phyloP scores from a whole-genome alignment of 1,139 yeast species.

The Yamadazyma sp. region DNA sequence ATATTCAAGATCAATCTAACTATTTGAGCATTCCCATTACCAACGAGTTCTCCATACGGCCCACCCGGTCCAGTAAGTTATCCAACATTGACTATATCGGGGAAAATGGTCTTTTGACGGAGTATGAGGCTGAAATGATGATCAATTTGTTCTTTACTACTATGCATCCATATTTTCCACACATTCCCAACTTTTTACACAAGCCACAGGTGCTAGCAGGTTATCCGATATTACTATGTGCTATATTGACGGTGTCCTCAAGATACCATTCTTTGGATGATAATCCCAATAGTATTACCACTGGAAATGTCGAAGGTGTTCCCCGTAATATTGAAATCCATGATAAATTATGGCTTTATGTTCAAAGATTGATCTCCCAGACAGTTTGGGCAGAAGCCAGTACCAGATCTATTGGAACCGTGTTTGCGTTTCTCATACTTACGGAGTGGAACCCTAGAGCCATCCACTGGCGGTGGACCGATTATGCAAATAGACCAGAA shows the following conservation, averaged over 20 bases:
- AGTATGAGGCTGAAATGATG: conserved; percentile 62
- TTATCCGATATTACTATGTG: conserved; percentile 77
- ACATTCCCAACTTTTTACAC: conserved; percentile 73
- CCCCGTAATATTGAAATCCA: conserved; percentile 64
- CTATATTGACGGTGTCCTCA: conserved; percentile 76
- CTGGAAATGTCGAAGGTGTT: conserved; percentile 26
- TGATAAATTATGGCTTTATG: conserved; percentile 78
- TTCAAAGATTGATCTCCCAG: conserved; percentile 78
- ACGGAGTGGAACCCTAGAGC: conserved; percentile 97
- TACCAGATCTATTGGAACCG: conserved; percentile 83
- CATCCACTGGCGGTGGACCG: conserved; percentile 85
- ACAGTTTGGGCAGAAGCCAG: conserved; percentile 96
- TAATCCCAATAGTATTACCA: conserved; percentile 22
- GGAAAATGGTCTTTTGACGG: conserved; percentile 59
- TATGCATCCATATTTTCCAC: conserved; percentile 90
- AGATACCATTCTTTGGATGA: conserved; percentile 64
- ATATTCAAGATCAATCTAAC: conserved; percentile 17
- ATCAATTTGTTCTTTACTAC: conserved; percentile 69
- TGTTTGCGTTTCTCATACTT: conserved; percentile 78
- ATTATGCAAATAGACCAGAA: conserved; percentile 70
- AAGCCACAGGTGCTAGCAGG: conserved; percentile 65
- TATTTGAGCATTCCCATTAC: conserved; percentile 17
- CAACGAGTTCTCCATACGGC: conserved; percentile 41
- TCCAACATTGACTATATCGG: conserved; percentile 64
- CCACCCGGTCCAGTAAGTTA: conserved; percentile 51